phyloP scores from a whole-genome alignment of 2,329 filamentous ascomycete species.

The Lasiodiplodia citricola region DNA sequence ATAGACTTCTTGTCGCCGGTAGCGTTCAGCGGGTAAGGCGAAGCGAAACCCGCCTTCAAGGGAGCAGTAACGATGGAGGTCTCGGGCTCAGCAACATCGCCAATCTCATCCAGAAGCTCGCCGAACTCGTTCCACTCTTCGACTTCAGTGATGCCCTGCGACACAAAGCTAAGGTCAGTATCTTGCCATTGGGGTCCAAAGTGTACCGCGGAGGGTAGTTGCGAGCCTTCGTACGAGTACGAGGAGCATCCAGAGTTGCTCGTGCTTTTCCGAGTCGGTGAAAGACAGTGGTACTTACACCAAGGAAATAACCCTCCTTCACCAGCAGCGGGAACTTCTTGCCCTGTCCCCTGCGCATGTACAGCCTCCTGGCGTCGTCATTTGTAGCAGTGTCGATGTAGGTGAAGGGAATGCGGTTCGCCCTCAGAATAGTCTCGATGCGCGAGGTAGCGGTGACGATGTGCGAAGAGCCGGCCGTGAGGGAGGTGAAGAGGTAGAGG shows the following conservation, averaged over 20 bases:
- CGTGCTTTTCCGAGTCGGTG: not conserved
- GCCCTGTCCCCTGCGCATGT: constrained; percentile 82
- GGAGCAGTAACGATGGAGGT: constrained; percentile 40
- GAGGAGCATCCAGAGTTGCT: not conserved
- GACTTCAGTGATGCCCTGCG: constrained; percentile 85
- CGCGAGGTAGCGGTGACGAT: constrained; percentile 96
- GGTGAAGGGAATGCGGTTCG: constrained; percentile 92
- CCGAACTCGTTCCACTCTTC: constrained; percentile 99
- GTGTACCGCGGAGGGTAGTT: not conserved
- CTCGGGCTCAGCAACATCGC: constrained; percentile 50
- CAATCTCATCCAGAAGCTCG: constrained; percentile 86
- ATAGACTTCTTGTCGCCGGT: constrained; percentile 25
- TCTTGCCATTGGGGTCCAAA: constrained; percentile 9
- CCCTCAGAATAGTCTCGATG: constrained; percentile 93
- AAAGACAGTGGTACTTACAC: constrained; percentile 62
- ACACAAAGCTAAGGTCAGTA: not conserved
- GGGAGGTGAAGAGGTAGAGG: constrained; percentile 93
- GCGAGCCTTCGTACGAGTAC: not conserved
- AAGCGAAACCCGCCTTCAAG: constrained; percentile 33
- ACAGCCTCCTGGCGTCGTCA: constrained; percentile 85
- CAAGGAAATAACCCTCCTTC: constrained; percentile 83
- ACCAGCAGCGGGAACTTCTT: constrained; percentile 89
- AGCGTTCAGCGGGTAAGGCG: constrained; percentile 25
- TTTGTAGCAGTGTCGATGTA: constrained; percentile 91
- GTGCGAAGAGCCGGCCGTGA: constrained; percentile 93